A percentile compares a stretch with the other conserved stretches of the same genome.
These are phyloP conservation scores for Agrocybe chaxingu DNA, from an alignment of 768 basidiomycete genomes.

Conservation along the genomic window DNA sequence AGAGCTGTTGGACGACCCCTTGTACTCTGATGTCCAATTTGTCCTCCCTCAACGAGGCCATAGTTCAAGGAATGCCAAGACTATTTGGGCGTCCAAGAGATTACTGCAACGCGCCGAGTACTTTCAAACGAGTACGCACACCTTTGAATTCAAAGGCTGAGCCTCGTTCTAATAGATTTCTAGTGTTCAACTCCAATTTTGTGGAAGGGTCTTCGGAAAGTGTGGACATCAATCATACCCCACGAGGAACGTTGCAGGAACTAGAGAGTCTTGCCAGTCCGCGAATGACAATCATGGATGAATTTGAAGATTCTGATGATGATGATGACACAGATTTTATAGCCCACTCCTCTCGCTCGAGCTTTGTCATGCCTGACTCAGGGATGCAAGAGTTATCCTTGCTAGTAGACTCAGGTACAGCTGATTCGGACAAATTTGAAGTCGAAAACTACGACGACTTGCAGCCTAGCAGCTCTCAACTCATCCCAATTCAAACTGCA, in stretches of 20 bases:
- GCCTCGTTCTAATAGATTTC: neutral
- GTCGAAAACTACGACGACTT: slow-evolving; percentile 2
- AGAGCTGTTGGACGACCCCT: slow-evolving; percentile 70
- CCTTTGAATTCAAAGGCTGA: neutral
- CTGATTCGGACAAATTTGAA: slow-evolving; percentile 15
- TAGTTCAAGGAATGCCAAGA: slow-evolving; percentile 32
- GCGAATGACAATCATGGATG: slow-evolving; percentile 32
- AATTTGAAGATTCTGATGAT: slow-evolving; percentile 51
- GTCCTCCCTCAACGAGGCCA: slow-evolving; percentile 50
- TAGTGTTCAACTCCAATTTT: slow-evolving; percentile 76
- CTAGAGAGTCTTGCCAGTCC: slow-evolving; percentile 21
- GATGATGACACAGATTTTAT: slow-evolving; percentile 28
- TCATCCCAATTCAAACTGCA: neutral
- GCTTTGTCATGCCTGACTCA: neutral
- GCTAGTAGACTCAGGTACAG: slow-evolving; percentile 11
- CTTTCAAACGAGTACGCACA: slow-evolving; percentile 62
- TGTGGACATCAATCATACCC: slow-evolving; percentile 18
- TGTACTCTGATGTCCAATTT: slow-evolving; percentile 84
- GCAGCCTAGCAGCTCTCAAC: neutral
- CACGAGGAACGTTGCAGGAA: slow-evolving; percentile 17
- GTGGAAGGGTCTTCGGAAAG: slow-evolving; percentile 46
- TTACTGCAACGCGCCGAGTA: slow-evolving; percentile 73
- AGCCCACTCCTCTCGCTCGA: slow-evolving; percentile 1
- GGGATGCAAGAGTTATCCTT: slow-evolving; percentile 4
- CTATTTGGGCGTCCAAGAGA: slow-evolving; percentile 68